Conservation (phyloP, 768 basidiomycete genomes). For the Panus rudis region DNA sequence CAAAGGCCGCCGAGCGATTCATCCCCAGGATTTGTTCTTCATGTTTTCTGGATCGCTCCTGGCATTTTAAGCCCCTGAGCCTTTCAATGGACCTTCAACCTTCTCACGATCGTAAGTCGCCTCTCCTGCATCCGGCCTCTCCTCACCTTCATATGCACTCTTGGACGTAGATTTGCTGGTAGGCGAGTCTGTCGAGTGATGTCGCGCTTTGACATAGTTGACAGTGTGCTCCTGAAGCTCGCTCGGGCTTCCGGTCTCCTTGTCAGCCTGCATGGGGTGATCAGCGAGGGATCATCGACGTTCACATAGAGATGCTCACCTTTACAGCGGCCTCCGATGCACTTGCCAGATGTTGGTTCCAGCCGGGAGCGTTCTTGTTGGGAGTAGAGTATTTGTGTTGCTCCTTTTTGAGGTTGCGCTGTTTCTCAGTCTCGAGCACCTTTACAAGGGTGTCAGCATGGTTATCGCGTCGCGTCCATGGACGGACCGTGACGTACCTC, state of each 20-base stretch:
- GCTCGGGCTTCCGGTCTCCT: slow-evolving; percentile 3
- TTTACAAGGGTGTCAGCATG: slow-evolving; percentile 4
- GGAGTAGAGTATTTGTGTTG: slow-evolving; percentile 30
- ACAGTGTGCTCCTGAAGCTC: slow-evolving; percentile 9
- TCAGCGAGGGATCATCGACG: neutral
- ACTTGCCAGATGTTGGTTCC: slow-evolving; percentile 31
- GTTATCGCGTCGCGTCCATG: neutral
- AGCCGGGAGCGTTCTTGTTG: slow-evolving; percentile 27
- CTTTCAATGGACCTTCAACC: slow-evolving; percentile 7
- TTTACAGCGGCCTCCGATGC: slow-evolving; percentile 29
- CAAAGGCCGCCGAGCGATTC: no score
- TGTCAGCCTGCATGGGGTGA: slow-evolving; percentile 9
- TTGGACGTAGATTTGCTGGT: slow-evolving; percentile 1
- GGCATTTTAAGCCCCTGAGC: neutral
- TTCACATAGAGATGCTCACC: slow-evolving; percentile 12
- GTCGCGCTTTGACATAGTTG: slow-evolving; percentile 7
- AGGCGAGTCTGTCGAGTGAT: neutral
- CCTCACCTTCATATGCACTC: slow-evolving; percentile 4
- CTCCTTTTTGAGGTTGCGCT: slow-evolving; percentile 23
- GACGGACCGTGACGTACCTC: slow-evolving; percentile 16
- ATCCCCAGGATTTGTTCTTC: no score
- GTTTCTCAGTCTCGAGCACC: slow-evolving; percentile 29
- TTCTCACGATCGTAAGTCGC: slow-evolving; percentile 13
- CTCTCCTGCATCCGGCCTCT: slow-evolving; percentile 12
- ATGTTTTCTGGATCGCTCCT: no score